Conservation (phyloP, 495 filamentous ascomycete genomes). For the Penicillium macrosclerotiorum region DNA sequence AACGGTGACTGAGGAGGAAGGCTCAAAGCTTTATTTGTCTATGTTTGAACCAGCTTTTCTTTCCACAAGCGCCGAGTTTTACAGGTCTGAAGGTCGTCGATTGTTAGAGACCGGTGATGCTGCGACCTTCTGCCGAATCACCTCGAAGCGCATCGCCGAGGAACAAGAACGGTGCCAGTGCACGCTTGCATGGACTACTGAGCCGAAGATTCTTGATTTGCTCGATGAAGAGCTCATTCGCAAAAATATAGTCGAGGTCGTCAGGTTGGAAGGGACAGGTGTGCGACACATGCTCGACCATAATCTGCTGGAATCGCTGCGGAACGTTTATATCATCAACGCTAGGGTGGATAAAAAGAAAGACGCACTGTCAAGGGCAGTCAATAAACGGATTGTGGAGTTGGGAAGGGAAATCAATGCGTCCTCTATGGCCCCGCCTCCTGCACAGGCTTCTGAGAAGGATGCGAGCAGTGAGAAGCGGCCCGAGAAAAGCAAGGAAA, state of each 20-base stretch:
- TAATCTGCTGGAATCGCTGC: slow-evolving; percentile 71
- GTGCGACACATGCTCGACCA: slow-evolving; percentile 90
- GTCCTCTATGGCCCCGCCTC: slow-evolving; percentile 41
- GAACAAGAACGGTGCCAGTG: slow-evolving; percentile 79
- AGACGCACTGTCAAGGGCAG: slow-evolving; percentile 60
- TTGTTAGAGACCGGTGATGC: slow-evolving; percentile 78
- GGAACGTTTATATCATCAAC: slow-evolving; percentile 74
- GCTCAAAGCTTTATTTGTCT: slow-evolving; percentile 76
- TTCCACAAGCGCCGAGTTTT: slow-evolving; percentile 67
- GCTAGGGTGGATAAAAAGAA: slow-evolving; percentile 77
- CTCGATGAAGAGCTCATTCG: slow-evolving; percentile 79
- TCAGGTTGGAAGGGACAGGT: slow-evolving; percentile 79
- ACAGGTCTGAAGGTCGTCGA: slow-evolving; percentile 66
- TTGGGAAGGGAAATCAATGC: slow-evolving; percentile 81
- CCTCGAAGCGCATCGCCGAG: slow-evolving; percentile 69
- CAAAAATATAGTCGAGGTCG: slow-evolving; percentile 73
- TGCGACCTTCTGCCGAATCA: slow-evolving; percentile 77
- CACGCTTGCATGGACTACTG: slow-evolving; percentile 68
- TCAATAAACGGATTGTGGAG: slow-evolving; percentile 73
- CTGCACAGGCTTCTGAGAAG: slow-evolving; percentile 28
- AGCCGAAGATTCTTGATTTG: slow-evolving; percentile 69
- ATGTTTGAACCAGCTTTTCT: slow-evolving; percentile 81
- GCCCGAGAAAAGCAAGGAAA: slow-evolving; percentile 43
- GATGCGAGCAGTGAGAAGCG: slow-evolving; percentile 37
- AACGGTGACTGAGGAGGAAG: slow-evolving; percentile 65